phyloP scores from a whole-genome alignment of 1,284 basidiomycete genomes.

The Sporisorium exsertum region DNA sequence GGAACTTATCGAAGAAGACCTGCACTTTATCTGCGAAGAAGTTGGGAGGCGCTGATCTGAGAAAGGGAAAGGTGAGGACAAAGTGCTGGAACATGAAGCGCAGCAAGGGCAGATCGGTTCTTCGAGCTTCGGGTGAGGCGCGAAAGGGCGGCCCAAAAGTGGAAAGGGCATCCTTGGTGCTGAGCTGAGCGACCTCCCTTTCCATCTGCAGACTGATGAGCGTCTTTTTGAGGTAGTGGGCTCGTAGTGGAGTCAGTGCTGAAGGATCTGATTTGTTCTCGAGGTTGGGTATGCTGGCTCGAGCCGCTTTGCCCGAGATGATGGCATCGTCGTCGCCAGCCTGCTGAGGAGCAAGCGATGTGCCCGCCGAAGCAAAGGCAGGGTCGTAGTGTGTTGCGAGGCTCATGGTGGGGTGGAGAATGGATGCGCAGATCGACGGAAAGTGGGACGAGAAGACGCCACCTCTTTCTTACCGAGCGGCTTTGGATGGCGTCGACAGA shows the following conservation, averaged over 20 bases:
- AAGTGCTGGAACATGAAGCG: constrained; percentile 68
- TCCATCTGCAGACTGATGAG: constrained; percentile 87
- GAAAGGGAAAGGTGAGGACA: constrained; percentile 67
- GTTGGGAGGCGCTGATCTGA: constrained; percentile 64
- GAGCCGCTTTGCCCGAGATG: constrained; percentile 35
- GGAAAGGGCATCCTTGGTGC: constrained; percentile 61
- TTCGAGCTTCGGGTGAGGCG: constrained; percentile 41
- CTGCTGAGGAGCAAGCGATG: constrained; percentile 36
- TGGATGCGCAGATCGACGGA: background rate
- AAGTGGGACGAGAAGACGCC: background rate
- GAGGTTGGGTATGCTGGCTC: constrained; percentile 40
- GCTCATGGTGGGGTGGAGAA: constrained; percentile 19
- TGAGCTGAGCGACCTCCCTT: constrained; percentile 55
- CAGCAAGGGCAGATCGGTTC: constrained; percentile 59
- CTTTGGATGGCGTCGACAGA: background rate
- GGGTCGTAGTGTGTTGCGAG: constrained; percentile 32
- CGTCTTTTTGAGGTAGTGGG: constrained; percentile 96
- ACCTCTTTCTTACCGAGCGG: background rate
- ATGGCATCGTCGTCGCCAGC: constrained; percentile 14
- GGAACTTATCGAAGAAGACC: constrained; percentile 64
- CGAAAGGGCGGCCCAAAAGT: constrained; percentile 68
- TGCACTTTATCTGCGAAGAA: constrained; percentile 68
- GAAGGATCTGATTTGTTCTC: constrained; percentile 35
- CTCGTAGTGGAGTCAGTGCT: constrained; percentile 82
- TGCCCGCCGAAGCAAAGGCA: constrained; percentile 50